phyloP scores from a whole-genome alignment of 495 filamentous ascomycete genomes.

The Glutinoglossum americanum region DNA sequence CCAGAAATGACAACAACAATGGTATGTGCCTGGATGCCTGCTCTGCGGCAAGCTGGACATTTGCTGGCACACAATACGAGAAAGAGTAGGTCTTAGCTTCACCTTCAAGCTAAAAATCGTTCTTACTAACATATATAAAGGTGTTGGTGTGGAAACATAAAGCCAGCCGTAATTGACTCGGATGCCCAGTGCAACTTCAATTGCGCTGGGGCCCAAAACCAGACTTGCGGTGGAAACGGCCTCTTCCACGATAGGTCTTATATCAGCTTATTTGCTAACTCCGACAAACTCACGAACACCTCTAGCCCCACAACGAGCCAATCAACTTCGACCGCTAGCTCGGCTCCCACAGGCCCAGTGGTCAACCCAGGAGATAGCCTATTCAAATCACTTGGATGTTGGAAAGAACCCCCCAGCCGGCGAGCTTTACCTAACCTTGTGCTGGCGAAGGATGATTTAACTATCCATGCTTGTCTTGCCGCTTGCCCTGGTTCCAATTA shows the following conservation, averaged over 20 bases:
- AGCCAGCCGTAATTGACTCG: slow-evolving; percentile 10
- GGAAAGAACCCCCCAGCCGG: background rate
- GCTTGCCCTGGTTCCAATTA: too few relatives aligned
- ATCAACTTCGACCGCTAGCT: slow-evolving; percentile 1
- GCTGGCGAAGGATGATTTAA: background rate
- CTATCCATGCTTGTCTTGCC: background rate
- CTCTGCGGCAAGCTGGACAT: slow-evolving; percentile 12
- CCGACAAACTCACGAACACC: background rate
- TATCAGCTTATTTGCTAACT: slow-evolving; percentile 18
- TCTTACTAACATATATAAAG: slow-evolving; percentile 10
- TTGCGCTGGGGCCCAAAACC: slow-evolving; percentile 15
- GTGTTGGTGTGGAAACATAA: slow-evolving; percentile 24
- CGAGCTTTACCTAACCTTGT: background rate
- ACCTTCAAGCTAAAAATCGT: too few relatives aligned
- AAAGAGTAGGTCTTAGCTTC: too few relatives aligned
- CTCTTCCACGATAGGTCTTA: slow-evolving; percentile 13
- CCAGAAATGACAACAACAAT: slow-evolving; percentile 15
- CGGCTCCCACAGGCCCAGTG: background rate
- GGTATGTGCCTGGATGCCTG: slow-evolving; percentile 22
- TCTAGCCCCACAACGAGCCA: background rate
- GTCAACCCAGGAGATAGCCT: background rate
- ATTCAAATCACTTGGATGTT: background rate
- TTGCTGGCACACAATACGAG: slow-evolving; percentile 29
- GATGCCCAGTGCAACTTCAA: slow-evolving; percentile 18
- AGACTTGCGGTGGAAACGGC: slow-evolving; percentile 20